Base-by-base conservation (phyloP, 768 basidiomycete genomes). In the Vararia minispora region DNA sequence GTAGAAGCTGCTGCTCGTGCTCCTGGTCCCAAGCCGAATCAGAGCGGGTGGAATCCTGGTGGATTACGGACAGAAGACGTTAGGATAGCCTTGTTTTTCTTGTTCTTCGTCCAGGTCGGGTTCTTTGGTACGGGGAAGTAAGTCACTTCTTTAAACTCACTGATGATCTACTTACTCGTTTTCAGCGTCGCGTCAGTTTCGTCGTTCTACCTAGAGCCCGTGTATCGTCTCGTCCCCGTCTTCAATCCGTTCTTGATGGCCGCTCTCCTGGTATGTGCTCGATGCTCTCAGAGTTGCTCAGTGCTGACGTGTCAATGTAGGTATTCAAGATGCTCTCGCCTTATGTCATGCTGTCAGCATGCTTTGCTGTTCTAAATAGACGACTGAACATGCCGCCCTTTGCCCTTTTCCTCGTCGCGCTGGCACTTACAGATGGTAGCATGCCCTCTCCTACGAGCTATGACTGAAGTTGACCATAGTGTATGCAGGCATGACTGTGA, bases 221-320 rank as follows among this genome's bases (percentile, higher is more conserved):
- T 90, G 6, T 90, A 88, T 50, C 79, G 87, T 13, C 66, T 91
- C 12, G 79, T 90, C 45, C 85, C 87, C 1, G 70, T 86, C 35
- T 91, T 91, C 55, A 82, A 69, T 44, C 88, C 87, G 0, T 89
- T 89, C 58, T 67, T 83, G 43, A 89, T 89, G 88, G 69, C 79
- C 0, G 53, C 71, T 4, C 65, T 86, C 16, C 58, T 88, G 45
- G 82, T 83, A 38, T n/a, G 66, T 51, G 17, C 29, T 17, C 8
- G n/a, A 14, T 9, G 28, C 35, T 2, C 24, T 14, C 14, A 13
- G 31, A 21, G 17, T 6, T 22, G 11, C n/a, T 17, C 33, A 6
- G 7, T 14, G 10, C 10, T 4, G 21, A 27, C 37, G 12, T 21
- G 23, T 5, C 1, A 24, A 6, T 28, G 1, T 44, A 87, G 79